Percentiles rank a stretch among this genome's conserved stretches.
phyloP scores from a whole-genome alignment of 2,329 filamentous ascomycete species.

The Dothideomycetes sp. region DNA sequence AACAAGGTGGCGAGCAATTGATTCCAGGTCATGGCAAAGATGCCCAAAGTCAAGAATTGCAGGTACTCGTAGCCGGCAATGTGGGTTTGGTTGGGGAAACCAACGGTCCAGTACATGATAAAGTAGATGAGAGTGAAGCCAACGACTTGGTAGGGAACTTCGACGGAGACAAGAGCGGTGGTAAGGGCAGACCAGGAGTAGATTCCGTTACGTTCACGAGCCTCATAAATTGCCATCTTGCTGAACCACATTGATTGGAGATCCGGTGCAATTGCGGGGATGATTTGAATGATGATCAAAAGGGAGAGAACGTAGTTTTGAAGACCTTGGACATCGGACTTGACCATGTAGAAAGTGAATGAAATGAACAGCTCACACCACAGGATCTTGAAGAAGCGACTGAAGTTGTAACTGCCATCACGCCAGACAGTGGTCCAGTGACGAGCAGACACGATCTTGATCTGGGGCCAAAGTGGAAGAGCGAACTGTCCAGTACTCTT shows the following conservation, averaged over 20 bases:
- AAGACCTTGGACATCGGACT: constrained; percentile 23
- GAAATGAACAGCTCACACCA: constrained; percentile 43
- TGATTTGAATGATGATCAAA: constrained; percentile 10
- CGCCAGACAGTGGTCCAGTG: constrained; percentile 11
- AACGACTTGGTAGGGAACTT: constrained; percentile 55
- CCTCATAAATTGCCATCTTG: constrained; percentile 47
- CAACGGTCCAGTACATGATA: constrained; percentile 53
- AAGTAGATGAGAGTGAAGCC: constrained; percentile 53
- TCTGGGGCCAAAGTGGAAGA: constrained; percentile 5
- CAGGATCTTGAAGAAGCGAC: constrained; percentile 29
- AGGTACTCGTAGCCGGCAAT: constrained; percentile 27
- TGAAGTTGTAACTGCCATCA: constrained; percentile 11
- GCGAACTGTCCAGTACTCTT: constrained; percentile 3
- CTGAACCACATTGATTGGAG: constrained; percentile 41
- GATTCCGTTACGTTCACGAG: constrained; percentile 43
- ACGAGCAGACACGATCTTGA: constrained; percentile 6
- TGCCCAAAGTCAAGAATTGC: background rate
- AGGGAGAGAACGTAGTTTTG: constrained; percentile 16
- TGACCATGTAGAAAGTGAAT: constrained; percentile 35
- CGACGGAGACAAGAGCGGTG: constrained; percentile 57
- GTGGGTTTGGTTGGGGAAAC: constrained; percentile 51
- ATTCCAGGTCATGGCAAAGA: constrained; percentile 9
- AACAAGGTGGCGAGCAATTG: constrained; percentile 1
- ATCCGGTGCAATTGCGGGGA: constrained; percentile 5
- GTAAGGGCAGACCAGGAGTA: constrained; percentile 67